A percentile compares a stretch with the other conserved stretches of the same genome.
Evolutionary conservation across 805 yeast genomes (phyloP).

Genomic region (Lipomyces starkeyi): DNA sequence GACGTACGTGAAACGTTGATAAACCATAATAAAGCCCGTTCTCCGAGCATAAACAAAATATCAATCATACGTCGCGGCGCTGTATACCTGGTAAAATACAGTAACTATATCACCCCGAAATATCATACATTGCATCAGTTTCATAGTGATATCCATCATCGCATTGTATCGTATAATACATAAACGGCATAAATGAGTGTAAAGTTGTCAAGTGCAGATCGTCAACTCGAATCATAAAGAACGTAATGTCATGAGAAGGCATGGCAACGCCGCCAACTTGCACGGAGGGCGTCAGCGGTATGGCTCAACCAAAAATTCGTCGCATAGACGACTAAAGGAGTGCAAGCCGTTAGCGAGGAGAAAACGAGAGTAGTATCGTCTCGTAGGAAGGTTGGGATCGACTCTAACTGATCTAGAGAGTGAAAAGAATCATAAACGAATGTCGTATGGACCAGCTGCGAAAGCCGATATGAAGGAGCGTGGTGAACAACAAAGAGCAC

Average conservation of each 20-base stretch:
- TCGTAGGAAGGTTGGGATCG: background rate
- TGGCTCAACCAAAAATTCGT: no score
- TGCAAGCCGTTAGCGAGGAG: background rate
- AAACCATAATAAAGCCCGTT: background rate
- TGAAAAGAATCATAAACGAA: background rate
- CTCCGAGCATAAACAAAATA: background rate
- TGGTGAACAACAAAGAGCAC: background rate
- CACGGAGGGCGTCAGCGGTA: background rate
- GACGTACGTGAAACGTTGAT: no score
- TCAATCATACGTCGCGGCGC: background rate
- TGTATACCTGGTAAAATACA: background rate
- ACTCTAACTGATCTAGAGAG: background rate
- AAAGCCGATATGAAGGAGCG: background rate
- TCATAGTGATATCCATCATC: background rate
- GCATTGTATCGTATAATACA: background rate
- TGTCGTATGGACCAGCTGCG: background rate
- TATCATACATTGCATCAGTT: no score
- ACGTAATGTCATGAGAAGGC: background rate
- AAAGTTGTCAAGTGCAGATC: background rate
- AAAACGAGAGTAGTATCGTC: background rate
- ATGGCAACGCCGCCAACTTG: background rate
- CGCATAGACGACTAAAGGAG: background rate
- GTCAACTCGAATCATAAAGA: background rate
- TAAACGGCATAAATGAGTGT: background rate
- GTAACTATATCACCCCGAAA: no score